Evolutionary conservation across 108 stramenopile genomes (phyloP), one percentile per base, ranked within the genome.

Genomic region (Skeletonema grethae): DNA sequence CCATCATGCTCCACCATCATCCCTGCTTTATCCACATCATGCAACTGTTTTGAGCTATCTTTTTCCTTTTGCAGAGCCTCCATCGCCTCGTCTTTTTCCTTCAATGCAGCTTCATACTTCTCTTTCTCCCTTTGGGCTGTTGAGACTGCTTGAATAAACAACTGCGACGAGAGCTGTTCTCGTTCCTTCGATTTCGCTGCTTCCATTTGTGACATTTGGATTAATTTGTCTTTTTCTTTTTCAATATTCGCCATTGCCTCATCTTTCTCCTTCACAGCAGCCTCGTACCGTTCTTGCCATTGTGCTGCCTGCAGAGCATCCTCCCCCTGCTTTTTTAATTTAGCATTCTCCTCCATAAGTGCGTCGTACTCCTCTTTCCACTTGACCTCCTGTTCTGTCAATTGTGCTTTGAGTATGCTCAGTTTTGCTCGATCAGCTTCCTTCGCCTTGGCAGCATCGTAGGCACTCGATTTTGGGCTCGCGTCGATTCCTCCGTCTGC

Each of bases 91-190:
- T 48, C 46, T 18, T 48, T 48, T 11, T 48, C 46, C 6, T 48
- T 48, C 46, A 48, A 6, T 6, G 46, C 46, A 48, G 46, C 46
- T 18, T 48, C 46, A 7, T 48, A 48, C 46, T 18, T 48, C 16
- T 48, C 46, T 48, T 48, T 48, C 46, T 48, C 46, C 46, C 46
- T 48, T 16, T 48, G 46, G 16, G 46, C 46, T 18, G n/a, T 18
- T 18, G 46, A 48, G 16, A 18, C 46, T 2, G 46, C 46, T 48
- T 18, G 9, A 18, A 48, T 16, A 1, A 48, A 18, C 46, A 48
- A 7, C 46, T 48, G 46, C 18, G 46, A 18, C 46, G 46, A 48
- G n/a, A n/a, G 46, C 16, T 48, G 5, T 48, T 48, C 18, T 48
- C 46, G 46, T 7, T 48, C 46, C 18, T 18, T 48, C 7, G 16